Evolutionary conservation across 2,329 filamentous ascomycete species (phyloP).

Genomic region (Cercospora zeina): DNA sequence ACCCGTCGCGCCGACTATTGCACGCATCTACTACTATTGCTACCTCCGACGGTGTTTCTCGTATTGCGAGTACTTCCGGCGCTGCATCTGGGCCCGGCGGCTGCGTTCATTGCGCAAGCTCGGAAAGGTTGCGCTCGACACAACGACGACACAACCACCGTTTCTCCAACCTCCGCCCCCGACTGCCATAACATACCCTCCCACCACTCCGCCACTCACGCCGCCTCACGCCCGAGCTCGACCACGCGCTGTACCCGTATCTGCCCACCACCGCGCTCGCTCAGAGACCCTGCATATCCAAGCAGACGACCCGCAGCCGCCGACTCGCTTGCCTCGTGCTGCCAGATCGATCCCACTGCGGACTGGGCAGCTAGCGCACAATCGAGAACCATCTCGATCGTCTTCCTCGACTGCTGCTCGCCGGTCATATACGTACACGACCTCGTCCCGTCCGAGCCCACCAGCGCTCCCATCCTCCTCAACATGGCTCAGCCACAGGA

Average conservation of each 20-base stretch:
- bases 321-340: constrained; percentile 1
- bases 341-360: neutral
- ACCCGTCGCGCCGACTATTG: neutral
- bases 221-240: neutral
- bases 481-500: constrained; percentile 42
- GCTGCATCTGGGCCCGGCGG: constrained; percentile 1
- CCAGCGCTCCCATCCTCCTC: constrained; percentile 12
- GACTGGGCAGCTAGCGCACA: constrained; percentile 8
- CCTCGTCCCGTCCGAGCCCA: neutral
- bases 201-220: neutral
- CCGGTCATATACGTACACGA: neutral
- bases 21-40: neutral
- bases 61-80: neutral
- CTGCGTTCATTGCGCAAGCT: constrained; percentile 3
- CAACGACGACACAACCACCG: constrained; percentile 8
- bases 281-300: constrained; percentile 21
- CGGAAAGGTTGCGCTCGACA: constrained; percentile 7
- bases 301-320: constrained; percentile 2
- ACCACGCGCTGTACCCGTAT: neutral
- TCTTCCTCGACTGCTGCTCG: neutral
- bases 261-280: neutral
- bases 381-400: neutral
- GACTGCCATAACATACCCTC: neutral
- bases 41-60: neutral
- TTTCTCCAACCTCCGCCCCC: constrained; percentile 2